These are phyloP conservation scores for Arthrinium phaeospermum DNA, from an alignment of 2,329 filamentous ascomycete genomes.

Conservation along the genomic window DNA sequence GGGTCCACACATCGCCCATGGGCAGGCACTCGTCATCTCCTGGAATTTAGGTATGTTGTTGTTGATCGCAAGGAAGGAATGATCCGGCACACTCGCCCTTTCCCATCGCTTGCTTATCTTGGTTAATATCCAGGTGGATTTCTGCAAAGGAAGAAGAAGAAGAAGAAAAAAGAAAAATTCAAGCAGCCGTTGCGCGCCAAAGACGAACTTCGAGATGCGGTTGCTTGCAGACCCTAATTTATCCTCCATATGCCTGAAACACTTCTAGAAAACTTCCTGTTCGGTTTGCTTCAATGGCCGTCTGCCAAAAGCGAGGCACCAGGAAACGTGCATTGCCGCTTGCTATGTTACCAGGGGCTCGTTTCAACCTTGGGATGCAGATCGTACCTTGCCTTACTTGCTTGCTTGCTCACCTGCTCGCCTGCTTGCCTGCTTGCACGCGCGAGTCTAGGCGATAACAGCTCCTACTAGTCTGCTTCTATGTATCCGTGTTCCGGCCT, in stretches of 20 bases:
- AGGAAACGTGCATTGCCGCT: neutral
- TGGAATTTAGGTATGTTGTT: neutral
- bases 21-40: neutral
- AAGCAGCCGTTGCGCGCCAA: neutral
- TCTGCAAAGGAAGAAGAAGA: neutral
- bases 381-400: neutral
- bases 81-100: neutral
- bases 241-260: neutral
- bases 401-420: neutral
- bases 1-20: neutral
- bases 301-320: neutral
- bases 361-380: neutral
- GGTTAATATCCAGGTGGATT: neutral
- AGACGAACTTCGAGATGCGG: neutral
- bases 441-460: neutral
- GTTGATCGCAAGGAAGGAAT: neutral
- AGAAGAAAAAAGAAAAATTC: no score
- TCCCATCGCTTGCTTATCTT: neutral
- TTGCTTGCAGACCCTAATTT: constrained; percentile 5
- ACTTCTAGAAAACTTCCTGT: constrained; percentile 12
- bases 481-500: neutral
- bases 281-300: neutral
- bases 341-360: neutral
- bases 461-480: no score
- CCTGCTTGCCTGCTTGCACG: neutral